These are phyloP conservation scores for Chrysochromulina tobinii DNA, from an alignment of 78 protist species.

Conservation along the genomic window DNA sequence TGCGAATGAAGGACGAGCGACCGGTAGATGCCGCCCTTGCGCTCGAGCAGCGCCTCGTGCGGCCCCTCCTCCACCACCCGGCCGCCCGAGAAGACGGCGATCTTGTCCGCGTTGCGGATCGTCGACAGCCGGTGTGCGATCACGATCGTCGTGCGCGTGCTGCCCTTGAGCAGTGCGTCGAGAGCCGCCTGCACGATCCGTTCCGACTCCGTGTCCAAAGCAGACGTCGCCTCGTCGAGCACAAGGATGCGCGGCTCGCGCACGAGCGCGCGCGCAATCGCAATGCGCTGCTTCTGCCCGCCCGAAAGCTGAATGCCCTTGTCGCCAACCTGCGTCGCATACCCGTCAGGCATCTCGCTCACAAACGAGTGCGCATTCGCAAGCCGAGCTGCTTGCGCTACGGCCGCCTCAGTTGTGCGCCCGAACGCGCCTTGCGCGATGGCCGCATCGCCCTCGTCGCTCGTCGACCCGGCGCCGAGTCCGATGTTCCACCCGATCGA, in stretches of 20 bases:
- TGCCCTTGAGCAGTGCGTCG: conserved; percentile 21
- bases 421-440: conserved; percentile 69
- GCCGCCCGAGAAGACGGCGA: conserved; percentile 80
- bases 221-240: conserved; percentile 94
- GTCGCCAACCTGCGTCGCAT: conserved; percentile 88
- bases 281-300: conserved; percentile 94
- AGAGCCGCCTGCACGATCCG: conserved; percentile 74
- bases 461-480: conserved; percentile 57
- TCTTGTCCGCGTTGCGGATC: conserved; percentile 75
- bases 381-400: conserved; percentile 67
- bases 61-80: conserved; percentile 57
- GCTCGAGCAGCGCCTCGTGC: conserved; percentile 22
- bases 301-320: conserved; percentile 88
- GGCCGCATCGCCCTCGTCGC: conserved; percentile 54
- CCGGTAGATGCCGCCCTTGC: not conserved
- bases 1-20: not conserved
- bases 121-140: conserved; percentile 95
- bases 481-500: conserved; percentile 82
- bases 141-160: conserved; percentile 61
- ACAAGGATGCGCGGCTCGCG: conserved; percentile 86
- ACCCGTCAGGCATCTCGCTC: conserved; percentile 69
- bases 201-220: conserved; percentile 85
- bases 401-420: no score
- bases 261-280: conserved; percentile 93
- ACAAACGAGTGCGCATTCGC: conserved; percentile 93